phyloP scores from a whole-genome alignment of 1,284 basidiomycete genomes.

The Exobasidium cylindrosporum region DNA sequence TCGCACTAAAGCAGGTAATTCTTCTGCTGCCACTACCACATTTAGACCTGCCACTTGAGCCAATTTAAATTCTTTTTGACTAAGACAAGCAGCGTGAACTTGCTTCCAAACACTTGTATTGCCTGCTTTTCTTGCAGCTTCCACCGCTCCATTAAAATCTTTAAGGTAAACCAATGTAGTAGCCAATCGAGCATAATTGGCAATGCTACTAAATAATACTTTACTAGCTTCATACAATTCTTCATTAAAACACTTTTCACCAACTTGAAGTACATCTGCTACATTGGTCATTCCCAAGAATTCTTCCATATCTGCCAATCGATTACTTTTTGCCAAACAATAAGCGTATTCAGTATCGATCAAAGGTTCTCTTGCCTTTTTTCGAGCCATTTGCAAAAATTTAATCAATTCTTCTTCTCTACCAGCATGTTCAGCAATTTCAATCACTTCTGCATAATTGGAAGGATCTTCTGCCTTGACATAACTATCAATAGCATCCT shows the following conservation, averaged over 20 bases:
- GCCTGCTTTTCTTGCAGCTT: constrained; percentile 96
- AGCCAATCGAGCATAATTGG: constrained; percentile 95
- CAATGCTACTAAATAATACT: constrained; percentile 91
- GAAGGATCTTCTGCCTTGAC: constrained; percentile 96
- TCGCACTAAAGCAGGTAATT: constrained; percentile 75
- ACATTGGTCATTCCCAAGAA: constrained; percentile 99
- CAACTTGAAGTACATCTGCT: constrained; percentile 89
- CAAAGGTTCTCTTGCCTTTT: constrained; percentile 91
- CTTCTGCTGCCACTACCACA: constrained; percentile 67
- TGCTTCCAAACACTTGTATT: constrained; percentile 99
- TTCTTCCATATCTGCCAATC: constrained; percentile 77
- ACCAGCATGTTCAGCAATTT: constrained; percentile 90
- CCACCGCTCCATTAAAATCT: constrained; percentile 96
- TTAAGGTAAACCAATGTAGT: constrained; percentile 98
- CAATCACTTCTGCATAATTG: constrained; percentile 94
- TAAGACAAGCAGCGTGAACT: constrained; percentile 95
- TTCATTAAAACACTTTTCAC: constrained; percentile 99
- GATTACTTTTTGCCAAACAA: constrained; percentile 54
- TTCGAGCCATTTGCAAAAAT: constrained; percentile 99
- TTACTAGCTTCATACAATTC: constrained; percentile 96
- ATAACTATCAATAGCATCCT: constrained; percentile 98
- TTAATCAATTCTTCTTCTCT: constrained; percentile 98
- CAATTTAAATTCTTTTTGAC: constrained; percentile 93
- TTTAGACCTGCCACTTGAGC: constrained; percentile 72
- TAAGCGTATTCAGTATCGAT: constrained; percentile 76